Percentiles rank a stretch among this genome's conserved stretches.
phyloP scores from a whole-genome alignment of 169 alveolate genomes.

The Eimeria sp. region DNA sequence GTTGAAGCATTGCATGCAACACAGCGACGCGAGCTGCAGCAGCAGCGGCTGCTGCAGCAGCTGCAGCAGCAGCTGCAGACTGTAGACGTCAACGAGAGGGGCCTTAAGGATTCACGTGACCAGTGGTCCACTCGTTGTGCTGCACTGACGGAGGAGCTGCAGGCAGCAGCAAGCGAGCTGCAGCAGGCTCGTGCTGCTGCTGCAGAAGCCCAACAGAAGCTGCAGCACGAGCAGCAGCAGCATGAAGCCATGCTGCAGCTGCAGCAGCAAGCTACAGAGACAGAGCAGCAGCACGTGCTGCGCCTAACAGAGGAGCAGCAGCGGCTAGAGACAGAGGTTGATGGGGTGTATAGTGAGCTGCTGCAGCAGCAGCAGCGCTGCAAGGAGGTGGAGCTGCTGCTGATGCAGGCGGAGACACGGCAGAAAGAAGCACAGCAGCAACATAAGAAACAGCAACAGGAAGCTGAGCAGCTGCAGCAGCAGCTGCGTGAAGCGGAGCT shows the following conservation, averaged over 20 bases:
- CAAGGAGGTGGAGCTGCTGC: constrained; percentile 52
- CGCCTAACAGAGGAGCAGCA: constrained; percentile 71
- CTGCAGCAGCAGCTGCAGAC: constrained; percentile 78
- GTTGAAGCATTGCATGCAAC: constrained; percentile 47
- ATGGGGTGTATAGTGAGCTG: constrained; percentile 55
- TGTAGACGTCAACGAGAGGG: constrained; percentile 33
- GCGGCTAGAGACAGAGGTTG: background rate
- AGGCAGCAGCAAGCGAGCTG: constrained; percentile 57
- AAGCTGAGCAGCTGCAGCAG: constrained; percentile 44
- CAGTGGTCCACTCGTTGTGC: constrained; percentile 32
- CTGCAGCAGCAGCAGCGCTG: constrained; percentile 75
- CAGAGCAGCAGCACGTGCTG: constrained; percentile 72
- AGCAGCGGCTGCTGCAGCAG: constrained; percentile 78
- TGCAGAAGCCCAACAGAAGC: constrained; percentile 39
- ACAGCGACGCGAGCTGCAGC: constrained; percentile 66
- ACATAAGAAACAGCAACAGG: constrained; percentile 34
- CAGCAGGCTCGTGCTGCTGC: constrained; percentile 75
- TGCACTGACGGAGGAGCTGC: constrained; percentile 43
- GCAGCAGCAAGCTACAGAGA: constrained; percentile 45
- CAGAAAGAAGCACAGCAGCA: constrained; percentile 51
- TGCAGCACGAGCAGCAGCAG: constrained; percentile 69
- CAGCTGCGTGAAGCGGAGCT: constrained; percentile 43
- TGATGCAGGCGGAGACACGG: constrained; percentile 4
- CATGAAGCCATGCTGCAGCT: background rate
- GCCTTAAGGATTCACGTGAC: background rate